Percentiles rank a stretch among this genome's conserved stretches.
These are phyloP conservation scores for Metarhizium brunneum DNA, from an alignment of 2,329 filamentous ascomycete genomes.

Conservation along the genomic window DNA sequence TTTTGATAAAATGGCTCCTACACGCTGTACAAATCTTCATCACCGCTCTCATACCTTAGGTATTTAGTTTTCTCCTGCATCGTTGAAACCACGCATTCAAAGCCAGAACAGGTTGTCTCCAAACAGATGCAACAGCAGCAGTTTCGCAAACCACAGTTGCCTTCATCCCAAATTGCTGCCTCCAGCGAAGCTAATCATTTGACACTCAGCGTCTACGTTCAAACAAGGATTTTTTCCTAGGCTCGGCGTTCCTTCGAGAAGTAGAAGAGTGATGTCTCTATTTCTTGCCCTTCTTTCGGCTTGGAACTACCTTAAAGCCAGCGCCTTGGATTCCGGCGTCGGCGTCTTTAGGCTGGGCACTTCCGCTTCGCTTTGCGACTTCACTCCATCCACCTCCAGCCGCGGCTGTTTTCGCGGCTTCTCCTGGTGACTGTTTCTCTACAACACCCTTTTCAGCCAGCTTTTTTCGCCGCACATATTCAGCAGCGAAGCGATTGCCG, in stretches of 20 bases:
- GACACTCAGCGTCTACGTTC: background rate
- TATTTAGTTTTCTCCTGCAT: background rate
- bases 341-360: constrained; percentile 31
- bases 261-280: constrained; percentile 22
- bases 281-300: constrained; percentile 88
- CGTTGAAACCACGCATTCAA: background rate
- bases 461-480: constrained; percentile 88
- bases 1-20: background rate
- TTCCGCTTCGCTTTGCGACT: constrained; percentile 83
- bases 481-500: constrained; percentile 84
- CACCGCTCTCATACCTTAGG: background rate
- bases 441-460: constrained; percentile 87
- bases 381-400: constrained; percentile 78
- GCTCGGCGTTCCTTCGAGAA: constrained; percentile 8
- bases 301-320: constrained; percentile 81
- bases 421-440: constrained; percentile 57
- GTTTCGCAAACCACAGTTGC: background rate
- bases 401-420: constrained; percentile 33
- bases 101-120: background rate
- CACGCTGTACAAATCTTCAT: background rate
- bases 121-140: background rate
- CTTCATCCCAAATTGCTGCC: background rate
- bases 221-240: background rate
- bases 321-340: constrained; percentile 37
- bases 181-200: background rate